Conservation (phyloP, 75 land plant genomes). For the Adiantum capillusveneris region DNA sequence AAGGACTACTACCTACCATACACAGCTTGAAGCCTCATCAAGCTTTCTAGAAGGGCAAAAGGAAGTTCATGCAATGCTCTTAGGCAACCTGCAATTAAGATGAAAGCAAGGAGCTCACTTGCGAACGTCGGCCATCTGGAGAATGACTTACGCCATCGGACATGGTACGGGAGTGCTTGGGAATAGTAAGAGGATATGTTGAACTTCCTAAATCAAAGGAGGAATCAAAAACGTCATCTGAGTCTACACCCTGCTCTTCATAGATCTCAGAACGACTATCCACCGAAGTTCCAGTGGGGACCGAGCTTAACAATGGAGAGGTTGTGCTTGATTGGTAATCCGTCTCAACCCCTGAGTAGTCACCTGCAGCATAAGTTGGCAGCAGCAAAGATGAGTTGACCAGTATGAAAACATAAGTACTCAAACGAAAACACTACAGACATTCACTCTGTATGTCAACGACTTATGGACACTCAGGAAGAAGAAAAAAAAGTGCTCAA, state of each 20-base stretch:
- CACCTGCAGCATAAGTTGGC: not conserved
- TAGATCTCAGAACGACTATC: not conserved
- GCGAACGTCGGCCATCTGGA: not conserved
- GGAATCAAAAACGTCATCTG: not conserved
- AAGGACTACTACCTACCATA: no score
- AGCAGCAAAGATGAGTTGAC: no score
- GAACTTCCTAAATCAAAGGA: not conserved
- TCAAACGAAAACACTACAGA: no score
- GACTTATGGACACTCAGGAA: no score
- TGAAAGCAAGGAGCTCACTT: no score
- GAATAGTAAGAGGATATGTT: not conserved
- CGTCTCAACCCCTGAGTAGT: not conserved
- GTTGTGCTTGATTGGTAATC: conserved; percentile 4
- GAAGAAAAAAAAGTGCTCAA: no score
- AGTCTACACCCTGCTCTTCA: not conserved
- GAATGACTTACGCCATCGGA: not conserved
- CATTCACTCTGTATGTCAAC: no score
- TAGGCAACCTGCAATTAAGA: no score
- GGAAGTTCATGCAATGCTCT: no score
- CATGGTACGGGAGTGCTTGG: not conserved
- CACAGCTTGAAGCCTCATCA: no score
- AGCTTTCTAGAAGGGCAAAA: no score
- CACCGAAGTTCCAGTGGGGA: conserved; percentile 1
- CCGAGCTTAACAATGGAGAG: conserved; percentile 4
- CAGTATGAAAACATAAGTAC: no score